Conservation (phyloP, 768 basidiomycete genomes). For the Artomyces pyxidatus region DNA sequence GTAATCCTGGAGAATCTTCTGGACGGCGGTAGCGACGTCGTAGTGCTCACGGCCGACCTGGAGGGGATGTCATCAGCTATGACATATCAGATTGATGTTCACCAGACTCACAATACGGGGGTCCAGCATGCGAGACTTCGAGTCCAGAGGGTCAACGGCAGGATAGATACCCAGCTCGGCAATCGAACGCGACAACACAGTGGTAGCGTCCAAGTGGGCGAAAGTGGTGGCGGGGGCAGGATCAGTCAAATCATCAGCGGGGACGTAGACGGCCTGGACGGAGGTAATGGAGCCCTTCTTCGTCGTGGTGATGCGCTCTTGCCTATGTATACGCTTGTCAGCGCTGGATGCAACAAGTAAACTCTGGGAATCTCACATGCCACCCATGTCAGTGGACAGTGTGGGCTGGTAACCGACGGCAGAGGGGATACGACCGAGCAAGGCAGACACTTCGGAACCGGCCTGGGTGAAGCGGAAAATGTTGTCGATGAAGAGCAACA, state of each 20-base stretch:
- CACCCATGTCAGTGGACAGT: constrained; percentile 99
- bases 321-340: constrained; percentile 39
- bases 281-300: constrained; percentile 99
- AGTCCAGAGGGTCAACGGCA: constrained; percentile 98
- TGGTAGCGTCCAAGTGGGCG: constrained; percentile 99
- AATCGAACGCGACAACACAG: constrained; percentile 98
- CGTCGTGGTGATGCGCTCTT: constrained; percentile 99
- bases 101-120: constrained; percentile 83
- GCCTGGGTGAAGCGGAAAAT: constrained; percentile 99
- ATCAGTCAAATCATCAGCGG: constrained; percentile 99
- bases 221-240: constrained; percentile 99
- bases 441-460: constrained; percentile 99
- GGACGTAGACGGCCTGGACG: constrained; percentile 99
- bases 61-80: background rate
- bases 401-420: constrained; percentile 99
- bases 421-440: constrained; percentile 99
- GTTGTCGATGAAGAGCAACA: constrained; percentile 99
- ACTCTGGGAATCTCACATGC: constrained; percentile 61
- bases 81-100: background rate
- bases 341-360: too few relatives aligned
- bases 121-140: constrained; percentile 99
- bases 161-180: constrained; percentile 99
- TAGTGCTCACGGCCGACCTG: constrained; percentile 90
- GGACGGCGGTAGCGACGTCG: constrained; percentile 90
- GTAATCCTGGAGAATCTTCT: constrained; percentile 97